Base-by-base conservation (phyloP, 176 grass and related monocot species). In the Echinochloa phyllopogon region DNA sequence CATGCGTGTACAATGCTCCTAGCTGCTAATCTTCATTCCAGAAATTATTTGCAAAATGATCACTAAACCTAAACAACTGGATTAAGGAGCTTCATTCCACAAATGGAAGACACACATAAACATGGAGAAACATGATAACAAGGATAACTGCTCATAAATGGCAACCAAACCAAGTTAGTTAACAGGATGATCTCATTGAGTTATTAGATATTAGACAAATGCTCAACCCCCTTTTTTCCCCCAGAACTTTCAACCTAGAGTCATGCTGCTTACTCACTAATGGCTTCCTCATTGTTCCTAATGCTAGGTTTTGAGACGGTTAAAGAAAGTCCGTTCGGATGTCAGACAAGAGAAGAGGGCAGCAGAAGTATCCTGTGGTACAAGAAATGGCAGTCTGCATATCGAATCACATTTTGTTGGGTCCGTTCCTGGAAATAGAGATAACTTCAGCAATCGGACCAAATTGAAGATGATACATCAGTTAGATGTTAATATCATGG, bases 281-380 rank as follows among this genome's bases (percentile, higher is more conserved):
- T 79, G 59, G 18, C 6, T 85, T 81, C 39, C 42, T 84, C 17
- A 53, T 83, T 67, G 52, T 89, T 65, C 37, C 48, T 3, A 64
- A 64, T 18, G 15, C 29, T 65, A 96, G 96, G 88, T 92, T 84
- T 86, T 96, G 58, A 94, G 94, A 92, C 83, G 94, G 57, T 79
- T 99, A 85, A 99, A 96, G 90, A 99, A 96, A 91, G 82, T 87
- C 53, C 6, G 70, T 79, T 68, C 65, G 81, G 80, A 85, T 89
- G 76, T 49, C 56, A 85, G 44, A 59, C 86, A 76, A 24, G 76
- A 83, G 39, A 89, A 83, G 20, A 81, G 62, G 52, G 44, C 70
- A 36, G 67, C 76, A 64, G 75, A 75, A 72, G 37, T 62, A 68
- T 62, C 85, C 62, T 82, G 66, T 77, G 83, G 67, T 66, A 59